Evolutionary conservation across 805 yeast species (phyloP).

Genomic region (Naumovozyma castellii): DNA sequence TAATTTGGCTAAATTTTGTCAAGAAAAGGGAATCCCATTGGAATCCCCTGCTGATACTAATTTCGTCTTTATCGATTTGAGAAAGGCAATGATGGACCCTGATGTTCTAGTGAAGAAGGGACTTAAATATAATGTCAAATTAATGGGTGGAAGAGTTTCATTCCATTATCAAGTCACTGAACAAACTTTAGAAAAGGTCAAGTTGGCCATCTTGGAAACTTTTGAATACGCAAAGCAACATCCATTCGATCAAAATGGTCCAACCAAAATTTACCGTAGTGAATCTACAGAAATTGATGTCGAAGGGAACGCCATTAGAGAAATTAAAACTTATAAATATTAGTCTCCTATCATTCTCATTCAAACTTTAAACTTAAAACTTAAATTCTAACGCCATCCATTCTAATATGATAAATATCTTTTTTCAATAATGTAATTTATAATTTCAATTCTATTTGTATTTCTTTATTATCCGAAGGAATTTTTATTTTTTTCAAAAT

Average conservation of each 20-base stretch:
- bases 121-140: constrained; percentile 48
- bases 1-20: constrained; percentile 45
- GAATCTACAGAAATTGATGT: constrained; percentile 29
- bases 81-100: constrained; percentile 46
- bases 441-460: no score
- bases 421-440: no score
- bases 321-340: constrained; percentile 28
- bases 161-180: constrained; percentile 63
- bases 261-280: constrained; percentile 38
- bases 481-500: no score
- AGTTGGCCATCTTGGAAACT: constrained; percentile 48
- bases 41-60: constrained; percentile 77
- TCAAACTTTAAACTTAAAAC: neutral
- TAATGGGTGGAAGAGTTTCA: constrained; percentile 68
- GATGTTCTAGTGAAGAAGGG: constrained; percentile 45
- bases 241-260: constrained; percentile 44
- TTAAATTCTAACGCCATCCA: neutral
- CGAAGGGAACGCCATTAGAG: constrained; percentile 25
- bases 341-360: constrained; percentile 4
- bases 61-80: constrained; percentile 67
- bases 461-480: no score
- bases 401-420: no score
- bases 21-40: constrained; percentile 43
- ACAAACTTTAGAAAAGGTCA: constrained; percentile 47
- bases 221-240: constrained; percentile 42